Evolutionary conservation across 1,284 basidiomycete genomes (phyloP), one percentile per base, ranked within the genome.

Genomic region (Tremellales sp.): DNA sequence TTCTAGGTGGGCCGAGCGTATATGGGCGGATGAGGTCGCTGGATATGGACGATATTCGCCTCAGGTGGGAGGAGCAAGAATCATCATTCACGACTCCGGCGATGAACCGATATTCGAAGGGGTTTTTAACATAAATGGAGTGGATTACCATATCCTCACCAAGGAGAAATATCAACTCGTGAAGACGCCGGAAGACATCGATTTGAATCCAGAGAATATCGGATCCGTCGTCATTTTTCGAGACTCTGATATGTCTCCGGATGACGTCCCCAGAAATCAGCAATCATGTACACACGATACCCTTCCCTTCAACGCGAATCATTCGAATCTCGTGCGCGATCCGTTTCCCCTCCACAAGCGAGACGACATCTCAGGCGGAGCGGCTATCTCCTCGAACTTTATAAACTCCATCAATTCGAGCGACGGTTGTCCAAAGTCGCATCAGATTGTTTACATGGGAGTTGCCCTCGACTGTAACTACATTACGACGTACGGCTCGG

Each of bases 391-490:
- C 8, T 54, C 48, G 49, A 89, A 86, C 69, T 90, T 85, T 62
- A 77, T 78, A 42, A 70, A 78, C 57, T 74, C 69, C 31, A 91
- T 91, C 56, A 85, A 83, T 24, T 73, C 79, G 19, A 81, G 77
- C 1, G 66, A 71, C 2, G 89, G 90, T 9, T 94, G 90, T 67
- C 86, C 88, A 1, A 81, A 73, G 37, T 76, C 78, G 0, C 84
- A 85, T 63, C 80, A 81, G 72, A 78, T 91, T 47, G 82, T 90
- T 54, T 77, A 84, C 71, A 66, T 73, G 56, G 90, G 90, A 19
- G 85, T 92, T 35, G 90, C 90, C 0, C 83, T 89, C 2, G 90
- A 95, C 68, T 94, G 89, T 70, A 81, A 79, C 54, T 93, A 92
- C 59, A 79, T 82, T 3, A 59, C 72, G 16, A 75, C 76, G 37